These are phyloP conservation scores for Picea glauca DNA, from an alignment of 75 land plant genomes.

Conservation along the genomic window DNA sequence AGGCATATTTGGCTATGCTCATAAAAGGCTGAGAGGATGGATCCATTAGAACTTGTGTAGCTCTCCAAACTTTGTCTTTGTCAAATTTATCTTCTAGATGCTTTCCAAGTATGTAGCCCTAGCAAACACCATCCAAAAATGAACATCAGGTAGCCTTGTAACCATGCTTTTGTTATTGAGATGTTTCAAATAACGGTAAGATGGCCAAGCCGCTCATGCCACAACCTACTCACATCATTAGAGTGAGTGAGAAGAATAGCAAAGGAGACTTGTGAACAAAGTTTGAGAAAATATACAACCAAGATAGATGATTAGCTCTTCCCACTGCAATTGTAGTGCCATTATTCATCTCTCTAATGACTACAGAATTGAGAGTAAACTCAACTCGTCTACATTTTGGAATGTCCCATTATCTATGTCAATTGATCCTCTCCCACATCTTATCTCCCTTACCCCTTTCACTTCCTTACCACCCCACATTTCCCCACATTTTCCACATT, in stretches of 20 bases:
- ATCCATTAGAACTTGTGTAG: not conserved
- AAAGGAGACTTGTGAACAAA: too few species aligned
- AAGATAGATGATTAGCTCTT: too few species aligned
- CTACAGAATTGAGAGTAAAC: too few species aligned
- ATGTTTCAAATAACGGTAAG: not conserved
- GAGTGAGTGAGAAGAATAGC: not conserved
- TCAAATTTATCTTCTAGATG: not conserved
- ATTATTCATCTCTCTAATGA: too few species aligned
- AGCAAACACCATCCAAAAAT: not conserved
- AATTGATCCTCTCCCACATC: too few species aligned
- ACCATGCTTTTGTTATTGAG: not conserved
- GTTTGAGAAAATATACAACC: too few species aligned
- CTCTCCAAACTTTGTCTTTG: not conserved
- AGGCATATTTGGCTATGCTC: not conserved
- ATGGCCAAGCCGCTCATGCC: not conserved
- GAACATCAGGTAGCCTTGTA: not conserved
- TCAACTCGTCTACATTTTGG: too few species aligned
- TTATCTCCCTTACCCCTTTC: too few species aligned
- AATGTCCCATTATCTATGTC: too few species aligned
- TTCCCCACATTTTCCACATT: too few species aligned
- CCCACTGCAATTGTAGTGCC: too few species aligned
- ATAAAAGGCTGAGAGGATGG: not conserved
- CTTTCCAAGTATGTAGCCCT: not conserved
- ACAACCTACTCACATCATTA: not conserved
- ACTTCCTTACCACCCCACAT: too few species aligned